Percentiles rank a stretch among this genome's conserved stretches.
Conservation (phyloP, 805 yeast species). For the Candida montana region DNA sequence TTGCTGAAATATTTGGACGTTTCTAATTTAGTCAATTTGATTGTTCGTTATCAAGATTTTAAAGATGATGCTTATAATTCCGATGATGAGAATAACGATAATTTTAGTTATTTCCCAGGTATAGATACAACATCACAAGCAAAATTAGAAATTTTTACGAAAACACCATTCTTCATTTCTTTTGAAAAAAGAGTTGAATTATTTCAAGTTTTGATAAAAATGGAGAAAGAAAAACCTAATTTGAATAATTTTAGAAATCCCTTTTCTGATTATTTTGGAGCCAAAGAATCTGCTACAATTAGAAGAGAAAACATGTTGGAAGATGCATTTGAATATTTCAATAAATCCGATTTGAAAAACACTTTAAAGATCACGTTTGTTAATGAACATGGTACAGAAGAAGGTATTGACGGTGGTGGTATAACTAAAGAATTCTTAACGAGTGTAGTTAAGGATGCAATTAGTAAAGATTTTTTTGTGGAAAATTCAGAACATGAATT, state of each 20-base stretch:
- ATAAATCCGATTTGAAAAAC: constrained; percentile 47
- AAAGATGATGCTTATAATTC: constrained; percentile 19
- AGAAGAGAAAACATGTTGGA: constrained; percentile 66
- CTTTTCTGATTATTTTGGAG: constrained; percentile 14
- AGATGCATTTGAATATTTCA: constrained; percentile 65
- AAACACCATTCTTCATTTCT: constrained; percentile 74
- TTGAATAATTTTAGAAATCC: neutral
- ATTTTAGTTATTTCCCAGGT: neutral
- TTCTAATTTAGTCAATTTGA: constrained; percentile 31
- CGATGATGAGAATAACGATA: constrained; percentile 15
- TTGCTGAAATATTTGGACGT: constrained; percentile 29
- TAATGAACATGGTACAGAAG: constrained; percentile 73
- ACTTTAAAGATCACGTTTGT: constrained; percentile 59
- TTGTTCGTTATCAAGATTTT: constrained; percentile 40
- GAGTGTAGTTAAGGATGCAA: constrained; percentile 63
- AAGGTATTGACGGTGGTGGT: constrained; percentile 97
- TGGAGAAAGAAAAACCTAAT: constrained; percentile 37
- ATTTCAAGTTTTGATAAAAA: constrained; percentile 56
- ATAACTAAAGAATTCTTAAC: constrained; percentile 87
- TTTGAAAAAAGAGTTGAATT: constrained; percentile 70
- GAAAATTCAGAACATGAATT: constrained; percentile 51
- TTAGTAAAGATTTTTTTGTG: constrained; percentile 38
- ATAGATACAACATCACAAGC: constrained; percentile 15
- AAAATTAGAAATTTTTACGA: constrained; percentile 48
- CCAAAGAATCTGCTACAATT: constrained; percentile 42